These are phyloP conservation scores for Poteriospumella lacustris DNA, from an alignment of 108 stramenopile genomes.

Conservation along the genomic window DNA sequence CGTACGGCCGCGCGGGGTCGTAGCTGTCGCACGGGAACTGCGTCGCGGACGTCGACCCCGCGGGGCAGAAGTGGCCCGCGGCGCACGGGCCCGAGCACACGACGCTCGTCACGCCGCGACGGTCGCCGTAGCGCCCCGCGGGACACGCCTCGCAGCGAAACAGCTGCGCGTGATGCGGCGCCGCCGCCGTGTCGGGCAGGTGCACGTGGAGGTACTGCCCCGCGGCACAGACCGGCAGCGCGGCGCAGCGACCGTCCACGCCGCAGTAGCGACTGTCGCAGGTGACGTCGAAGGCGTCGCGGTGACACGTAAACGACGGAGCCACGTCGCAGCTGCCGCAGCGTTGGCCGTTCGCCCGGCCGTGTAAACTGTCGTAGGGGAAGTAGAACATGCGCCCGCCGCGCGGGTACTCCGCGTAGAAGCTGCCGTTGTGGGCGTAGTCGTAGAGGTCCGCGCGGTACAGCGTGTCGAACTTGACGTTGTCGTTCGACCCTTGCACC, in stretches of 20 bases:
- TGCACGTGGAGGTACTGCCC: background rate
- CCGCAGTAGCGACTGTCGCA: background rate
- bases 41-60: background rate
- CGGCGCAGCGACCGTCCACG: background rate
- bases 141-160: too few species aligned
- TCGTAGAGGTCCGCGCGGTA: background rate
- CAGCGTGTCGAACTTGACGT: background rate
- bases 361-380: background rate
- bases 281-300: background rate
- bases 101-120: too few species aligned
- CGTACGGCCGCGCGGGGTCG: too few species aligned
- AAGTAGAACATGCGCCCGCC: conserved; percentile 7
- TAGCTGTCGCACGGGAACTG: background rate
- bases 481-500: background rate
- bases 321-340: background rate
- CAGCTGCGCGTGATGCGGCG: too few species aligned
- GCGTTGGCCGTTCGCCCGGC: background rate
- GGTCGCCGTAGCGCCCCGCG: background rate
- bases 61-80: conserved; percentile 16
- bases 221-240: background rate
- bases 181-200: too few species aligned
- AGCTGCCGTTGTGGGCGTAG: conserved; percentile 1
- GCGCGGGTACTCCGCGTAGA: background rate
- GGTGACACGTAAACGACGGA: background rate
- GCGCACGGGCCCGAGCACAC: background rate